Percentiles rank a stretch among this genome's conserved stretches.
These are phyloP conservation scores for Alliaria petiolata DNA, from an alignment of 345 rosid genomes.

Conservation along the genomic window DNA sequence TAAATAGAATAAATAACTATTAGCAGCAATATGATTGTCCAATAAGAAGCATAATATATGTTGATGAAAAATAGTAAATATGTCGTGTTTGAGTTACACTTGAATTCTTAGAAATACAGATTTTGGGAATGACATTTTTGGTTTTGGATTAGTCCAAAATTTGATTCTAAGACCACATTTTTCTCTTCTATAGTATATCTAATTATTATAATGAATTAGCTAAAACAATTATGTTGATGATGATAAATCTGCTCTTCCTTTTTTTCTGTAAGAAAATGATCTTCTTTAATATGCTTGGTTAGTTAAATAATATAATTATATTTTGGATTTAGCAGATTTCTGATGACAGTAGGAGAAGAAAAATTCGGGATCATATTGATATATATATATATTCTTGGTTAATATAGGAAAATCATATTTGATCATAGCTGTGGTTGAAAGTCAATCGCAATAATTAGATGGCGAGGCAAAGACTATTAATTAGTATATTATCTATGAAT, in stretches of 20 bases:
- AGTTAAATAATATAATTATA: not conserved
- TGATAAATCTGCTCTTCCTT: not conserved
- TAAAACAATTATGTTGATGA: not conserved
- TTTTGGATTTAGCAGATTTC: not conserved
- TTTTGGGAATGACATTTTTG: not conserved
- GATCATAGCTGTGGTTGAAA: not conserved
- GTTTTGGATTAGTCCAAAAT: not conserved
- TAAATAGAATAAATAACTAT: not conserved
- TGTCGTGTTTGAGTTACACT: not conserved
- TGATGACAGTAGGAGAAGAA: not conserved
- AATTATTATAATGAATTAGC: not conserved
- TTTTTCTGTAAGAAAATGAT: not conserved
- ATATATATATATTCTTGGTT: not conserved
- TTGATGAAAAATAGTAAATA: not conserved
- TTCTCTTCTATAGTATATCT: not conserved
- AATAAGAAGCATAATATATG: not conserved
- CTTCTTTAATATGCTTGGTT: too few relatives aligned
- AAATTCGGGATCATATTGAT: not conserved
- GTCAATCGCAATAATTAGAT: slow-evolving; percentile 24
- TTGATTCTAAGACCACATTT: not conserved
- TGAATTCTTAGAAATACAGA: not conserved
- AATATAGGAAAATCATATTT: not conserved
- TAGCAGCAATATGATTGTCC: not conserved
- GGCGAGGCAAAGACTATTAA: slow-evolving; percentile 11
- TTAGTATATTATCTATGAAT: too few relatives aligned